Conservation (phyloP, 179 eudicot genomes). For the Silene coronaria region DNA sequence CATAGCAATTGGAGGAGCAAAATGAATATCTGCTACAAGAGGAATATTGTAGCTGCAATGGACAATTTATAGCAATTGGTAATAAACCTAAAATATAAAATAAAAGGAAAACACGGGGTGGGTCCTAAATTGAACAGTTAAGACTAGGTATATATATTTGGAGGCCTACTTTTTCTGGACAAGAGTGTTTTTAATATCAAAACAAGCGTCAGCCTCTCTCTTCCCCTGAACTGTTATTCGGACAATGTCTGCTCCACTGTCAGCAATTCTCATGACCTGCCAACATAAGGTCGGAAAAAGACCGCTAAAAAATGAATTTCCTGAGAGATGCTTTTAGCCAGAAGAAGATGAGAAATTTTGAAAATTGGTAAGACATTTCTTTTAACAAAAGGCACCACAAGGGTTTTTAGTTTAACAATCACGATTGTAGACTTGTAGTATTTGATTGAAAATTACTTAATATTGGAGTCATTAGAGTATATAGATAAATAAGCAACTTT, state of each 20-base stretch:
- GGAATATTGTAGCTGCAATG: slow-evolving; percentile 84
- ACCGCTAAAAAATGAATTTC: neutral
- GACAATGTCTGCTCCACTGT: slow-evolving; percentile 90
- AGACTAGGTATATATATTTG: neutral
- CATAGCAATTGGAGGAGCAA: slow-evolving; percentile 92
- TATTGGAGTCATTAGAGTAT: neutral
- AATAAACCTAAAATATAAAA: neutral
- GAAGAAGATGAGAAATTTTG: neutral
- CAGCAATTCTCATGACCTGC: slow-evolving; percentile 94
- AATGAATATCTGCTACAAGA: slow-evolving; percentile 95
- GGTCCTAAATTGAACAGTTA: slow-evolving; percentile 9
- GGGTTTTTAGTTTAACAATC: neutral
- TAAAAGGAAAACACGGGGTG: neutral
- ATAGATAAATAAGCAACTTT: too few species aligned
- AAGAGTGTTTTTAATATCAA: slow-evolving; percentile 84
- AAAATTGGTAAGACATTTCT: neutral
- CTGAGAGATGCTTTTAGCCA: too few species aligned
- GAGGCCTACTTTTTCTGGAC: slow-evolving; percentile 83
- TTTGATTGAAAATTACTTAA: neutral
- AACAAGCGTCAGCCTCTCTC: slow-evolving; percentile 97
- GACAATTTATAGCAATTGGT: neutral
- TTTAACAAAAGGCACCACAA: neutral
- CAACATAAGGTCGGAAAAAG: slow-evolving; percentile 6
- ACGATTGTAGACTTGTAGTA: neutral
- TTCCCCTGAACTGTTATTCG: slow-evolving; percentile 96